Base-by-base conservation (phyloP, 805 yeast species). In the Monosporozyma unispora region DNA sequence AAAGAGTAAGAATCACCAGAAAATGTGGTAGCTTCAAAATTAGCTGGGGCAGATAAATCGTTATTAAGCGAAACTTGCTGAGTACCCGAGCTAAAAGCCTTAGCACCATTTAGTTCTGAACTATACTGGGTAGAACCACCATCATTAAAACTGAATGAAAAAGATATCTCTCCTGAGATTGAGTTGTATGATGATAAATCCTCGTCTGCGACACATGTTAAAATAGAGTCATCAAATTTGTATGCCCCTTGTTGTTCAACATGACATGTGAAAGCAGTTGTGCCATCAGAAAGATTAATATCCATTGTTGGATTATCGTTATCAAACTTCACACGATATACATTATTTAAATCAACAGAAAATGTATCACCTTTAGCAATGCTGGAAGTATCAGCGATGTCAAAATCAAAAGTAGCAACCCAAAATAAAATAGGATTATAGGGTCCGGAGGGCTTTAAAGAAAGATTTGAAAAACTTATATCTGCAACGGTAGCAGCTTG, bases 171-270 rank as follows among this genome's bases (percentile, higher is more conserved):
- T 22, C 73, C 75, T 2, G 53, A 40, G 14, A 67, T 35, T 1
- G 62, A 47, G 3, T 39, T 48, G 41, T 52, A 58, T 1, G 53
- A 33, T 6, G 58, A 51, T 6, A 60, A 38, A 27, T 53, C 62
- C 10, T 50, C 52, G 3, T 48, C 42, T 8, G 68, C 61, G 7
- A 50, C 51, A 58, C 74, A 70, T 25, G 57, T 51, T 23, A 70
- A 45, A 8, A 58, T 51, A 1, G 74, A 63, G 22, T 58, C 52
- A 7, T 59, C 59, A 37, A 57, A 52, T 28, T 57, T 46, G 47
- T 66, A 63, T 12, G 73, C 62, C 43, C 72, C 73, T 52, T 62
- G 67, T 45, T 68, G 70, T 3, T 56, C 47, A 27, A 62, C 64
- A 25, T 59, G 54, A 57, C 75, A 71, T 12, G 54, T 45, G 44